Evolutionary conservation across 2,329 filamentous ascomycete species (phyloP).

Genomic region (Aspergillus bombycis): DNA sequence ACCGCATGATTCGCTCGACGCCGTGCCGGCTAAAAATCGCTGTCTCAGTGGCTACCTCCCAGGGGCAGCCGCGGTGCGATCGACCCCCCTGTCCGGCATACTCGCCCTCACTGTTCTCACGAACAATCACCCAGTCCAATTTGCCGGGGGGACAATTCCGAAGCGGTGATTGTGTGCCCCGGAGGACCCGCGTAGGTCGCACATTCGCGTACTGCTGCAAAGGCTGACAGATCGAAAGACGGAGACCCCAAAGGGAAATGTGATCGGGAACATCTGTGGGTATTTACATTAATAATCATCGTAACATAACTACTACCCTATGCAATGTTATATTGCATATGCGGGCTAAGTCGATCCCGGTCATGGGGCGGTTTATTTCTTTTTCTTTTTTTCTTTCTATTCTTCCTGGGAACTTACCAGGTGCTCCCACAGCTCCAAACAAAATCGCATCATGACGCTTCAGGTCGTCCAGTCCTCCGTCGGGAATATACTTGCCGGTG

Average conservation of each 20-base stretch:
- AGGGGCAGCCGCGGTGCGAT: conserved; percentile 60
- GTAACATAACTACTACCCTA: not conserved
- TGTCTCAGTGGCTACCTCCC: conserved; percentile 66
- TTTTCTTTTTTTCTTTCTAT: not conserved
- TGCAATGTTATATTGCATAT: not conserved
- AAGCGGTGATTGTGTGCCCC: conserved; percentile 63
- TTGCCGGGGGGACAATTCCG: conserved; percentile 58
- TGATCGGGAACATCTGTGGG: conserved; percentile 64
- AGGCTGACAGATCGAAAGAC: conserved; percentile 68
- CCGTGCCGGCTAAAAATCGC: conserved; percentile 65
- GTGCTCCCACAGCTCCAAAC: conserved; percentile 69
- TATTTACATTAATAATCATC: not conserved
- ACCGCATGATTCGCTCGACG: conserved; percentile 63
- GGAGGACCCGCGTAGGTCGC: conserved; percentile 65
- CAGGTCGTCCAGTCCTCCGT: conserved; percentile 61
- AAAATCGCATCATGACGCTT: conserved; percentile 66
- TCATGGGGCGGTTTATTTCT: not conserved
- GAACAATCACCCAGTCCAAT: conserved; percentile 68
- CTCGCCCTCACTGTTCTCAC: conserved; percentile 69
- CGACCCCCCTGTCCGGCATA: conserved; percentile 68
- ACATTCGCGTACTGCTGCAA: conserved; percentile 72
- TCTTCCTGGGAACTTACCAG: conserved; percentile 38
- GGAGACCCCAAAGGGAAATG: conserved; percentile 68
- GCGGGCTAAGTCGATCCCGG: not conserved
- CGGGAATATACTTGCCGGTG: conserved; percentile 67